Evolutionary conservation across 768 basidiomycete genomes (phyloP).

Genomic region (Dioszegia aurantiaca): DNA sequence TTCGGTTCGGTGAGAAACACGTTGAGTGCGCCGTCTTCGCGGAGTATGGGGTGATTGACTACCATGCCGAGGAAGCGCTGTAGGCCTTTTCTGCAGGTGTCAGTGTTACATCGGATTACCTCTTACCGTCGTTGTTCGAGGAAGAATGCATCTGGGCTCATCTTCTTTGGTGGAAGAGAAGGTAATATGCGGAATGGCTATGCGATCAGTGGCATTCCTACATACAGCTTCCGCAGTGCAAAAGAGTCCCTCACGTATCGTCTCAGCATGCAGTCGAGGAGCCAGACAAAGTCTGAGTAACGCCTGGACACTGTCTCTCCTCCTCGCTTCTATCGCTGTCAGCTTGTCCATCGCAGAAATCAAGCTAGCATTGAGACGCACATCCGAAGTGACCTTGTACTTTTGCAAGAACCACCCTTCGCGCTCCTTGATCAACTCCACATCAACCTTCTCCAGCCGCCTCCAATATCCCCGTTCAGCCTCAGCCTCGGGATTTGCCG

Average conservation of each 20-base stretch:
- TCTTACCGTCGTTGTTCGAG: conserved; percentile 79
- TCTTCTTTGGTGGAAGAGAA: conserved; percentile 81
- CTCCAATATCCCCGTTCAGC: conserved; percentile 76
- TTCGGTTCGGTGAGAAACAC: conserved; percentile 79
- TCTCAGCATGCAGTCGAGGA: conserved; percentile 79
- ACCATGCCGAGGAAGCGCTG: conserved; percentile 74
- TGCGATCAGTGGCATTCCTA: background rate
- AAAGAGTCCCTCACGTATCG: conserved; percentile 68
- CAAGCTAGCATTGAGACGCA: conserved; percentile 52
- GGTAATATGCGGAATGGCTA: conserved; percentile 85
- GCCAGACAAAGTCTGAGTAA: conserved; percentile 88
- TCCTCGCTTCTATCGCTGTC: conserved; percentile 55
- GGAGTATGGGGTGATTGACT: conserved; percentile 88
- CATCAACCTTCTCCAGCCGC: conserved; percentile 67
- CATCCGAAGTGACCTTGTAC: conserved; percentile 76
- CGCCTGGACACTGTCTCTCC: conserved; percentile 71
- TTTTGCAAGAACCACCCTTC: conserved; percentile 90
- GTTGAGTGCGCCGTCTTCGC: conserved; percentile 76
- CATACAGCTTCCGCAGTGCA: too few relatives aligned
- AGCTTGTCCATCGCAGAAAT: background rate
- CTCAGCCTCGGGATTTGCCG: conserved; percentile 23
- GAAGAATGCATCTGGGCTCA: conserved; percentile 86
- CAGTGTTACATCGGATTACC: conserved; percentile 1
- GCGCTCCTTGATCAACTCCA: conserved; percentile 70
- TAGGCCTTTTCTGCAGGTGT: conserved; percentile 67